Percentiles rank a stretch among this genome's conserved stretches.
These are phyloP conservation scores for Auriscalpium vulgare DNA, from an alignment of 768 basidiomycete species.

Conservation along the genomic window DNA sequence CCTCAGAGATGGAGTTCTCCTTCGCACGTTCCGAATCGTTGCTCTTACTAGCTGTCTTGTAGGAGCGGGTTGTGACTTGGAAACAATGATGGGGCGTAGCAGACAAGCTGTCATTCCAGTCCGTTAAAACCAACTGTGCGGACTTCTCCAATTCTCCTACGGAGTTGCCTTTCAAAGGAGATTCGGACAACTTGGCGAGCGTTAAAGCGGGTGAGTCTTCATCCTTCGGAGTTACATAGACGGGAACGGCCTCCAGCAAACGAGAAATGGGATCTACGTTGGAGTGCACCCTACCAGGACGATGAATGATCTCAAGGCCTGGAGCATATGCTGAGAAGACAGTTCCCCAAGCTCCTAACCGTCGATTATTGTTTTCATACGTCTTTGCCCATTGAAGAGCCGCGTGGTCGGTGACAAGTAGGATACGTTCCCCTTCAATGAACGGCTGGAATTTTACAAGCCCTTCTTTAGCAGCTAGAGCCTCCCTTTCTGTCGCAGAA, in stretches of 20 bases:
- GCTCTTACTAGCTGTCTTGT: no score
- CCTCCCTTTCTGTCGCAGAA: constrained; percentile 32
- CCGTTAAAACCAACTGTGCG: no score
- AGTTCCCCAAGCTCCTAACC: constrained; percentile 25
- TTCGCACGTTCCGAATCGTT: no score
- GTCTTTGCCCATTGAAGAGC: constrained; percentile 20
- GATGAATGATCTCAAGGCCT: constrained; percentile 24
- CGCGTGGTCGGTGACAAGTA: constrained; percentile 19
- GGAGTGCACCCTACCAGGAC: constrained; percentile 26
- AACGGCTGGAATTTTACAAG: constrained; percentile 29
- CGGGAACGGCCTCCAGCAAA: neutral
- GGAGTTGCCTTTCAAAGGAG: no score
- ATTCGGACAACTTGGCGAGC: neutral
- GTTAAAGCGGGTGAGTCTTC: neutral
- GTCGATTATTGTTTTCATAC: constrained; percentile 17
- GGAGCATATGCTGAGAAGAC: constrained; percentile 25
- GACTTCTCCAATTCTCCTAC: no score
- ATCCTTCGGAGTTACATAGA: neutral
- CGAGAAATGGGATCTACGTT: constrained; percentile 24
- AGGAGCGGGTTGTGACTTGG: no score
- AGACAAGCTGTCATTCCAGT: no score
- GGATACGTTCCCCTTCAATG: constrained; percentile 28
- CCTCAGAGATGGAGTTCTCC: no score
- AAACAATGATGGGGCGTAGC: no score
- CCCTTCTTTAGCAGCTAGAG: constrained; percentile 29